These are phyloP conservation scores for Chalciporus piperatus DNA, from an alignment of 768 basidiomycete genomes.

Conservation along the genomic window DNA sequence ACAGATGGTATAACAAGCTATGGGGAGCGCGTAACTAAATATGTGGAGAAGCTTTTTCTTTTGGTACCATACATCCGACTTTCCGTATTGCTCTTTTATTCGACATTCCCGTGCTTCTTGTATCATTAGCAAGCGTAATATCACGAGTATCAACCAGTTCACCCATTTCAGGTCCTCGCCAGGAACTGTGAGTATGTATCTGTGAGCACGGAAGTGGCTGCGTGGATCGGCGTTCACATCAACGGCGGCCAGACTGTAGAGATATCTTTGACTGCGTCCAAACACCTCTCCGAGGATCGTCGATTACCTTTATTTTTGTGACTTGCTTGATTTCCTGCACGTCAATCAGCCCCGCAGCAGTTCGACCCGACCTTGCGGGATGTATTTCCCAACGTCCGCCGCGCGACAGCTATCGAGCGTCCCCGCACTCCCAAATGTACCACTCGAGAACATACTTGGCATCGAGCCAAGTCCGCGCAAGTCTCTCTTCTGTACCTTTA, in stretches of 20 bases:
- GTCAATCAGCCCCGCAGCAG: not conserved
- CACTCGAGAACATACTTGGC: slow-evolving; percentile 55
- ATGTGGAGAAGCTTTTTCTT: not conserved
- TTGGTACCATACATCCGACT: slow-evolving; percentile 19
- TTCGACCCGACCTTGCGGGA: slow-evolving; percentile 25
- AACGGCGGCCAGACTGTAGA: not conserved
- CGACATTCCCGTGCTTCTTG: slow-evolving; percentile 20
- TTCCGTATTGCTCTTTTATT: slow-evolving; percentile 12
- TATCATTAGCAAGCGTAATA: slow-evolving; percentile 34
- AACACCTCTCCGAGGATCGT: not conserved
- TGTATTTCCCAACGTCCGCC: slow-evolving; percentile 87
- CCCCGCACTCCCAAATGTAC: slow-evolving; percentile 64
- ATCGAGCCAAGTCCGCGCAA: slow-evolving; percentile 67
- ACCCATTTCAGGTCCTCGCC: not conserved
- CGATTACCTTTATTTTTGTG: not conserved
- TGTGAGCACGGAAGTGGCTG: not conserved
- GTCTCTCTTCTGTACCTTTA: slow-evolving; percentile 74
- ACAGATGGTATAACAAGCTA: slow-evolving; percentile 25
- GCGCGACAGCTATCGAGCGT: slow-evolving; percentile 69
- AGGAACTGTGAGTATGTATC: slow-evolving; percentile 8
- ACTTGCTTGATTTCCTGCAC: not conserved
- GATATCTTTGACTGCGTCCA: slow-evolving; percentile 5
- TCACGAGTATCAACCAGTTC: slow-evolving; percentile 10
- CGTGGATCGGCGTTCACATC: slow-evolving; percentile 7
- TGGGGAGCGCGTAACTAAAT: slow-evolving; percentile 21